phyloP scores from a whole-genome alignment of 371 early-diverging fungal genomes.

The Coemansia sp. region DNA sequence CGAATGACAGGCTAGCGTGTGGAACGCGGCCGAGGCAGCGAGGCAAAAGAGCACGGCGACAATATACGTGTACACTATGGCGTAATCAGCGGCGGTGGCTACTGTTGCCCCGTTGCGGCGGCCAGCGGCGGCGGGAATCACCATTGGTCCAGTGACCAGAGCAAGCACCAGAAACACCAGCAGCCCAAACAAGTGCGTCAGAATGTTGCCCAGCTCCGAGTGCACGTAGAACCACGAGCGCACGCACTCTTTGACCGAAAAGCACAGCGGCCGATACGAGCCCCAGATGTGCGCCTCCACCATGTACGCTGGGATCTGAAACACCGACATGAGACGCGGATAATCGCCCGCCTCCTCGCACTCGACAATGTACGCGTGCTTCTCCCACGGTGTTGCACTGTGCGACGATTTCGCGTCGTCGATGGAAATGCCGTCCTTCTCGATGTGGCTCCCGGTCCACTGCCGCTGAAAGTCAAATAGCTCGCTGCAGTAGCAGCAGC shows the following conservation, averaged over 20 bases:
- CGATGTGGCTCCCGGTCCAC: background rate
- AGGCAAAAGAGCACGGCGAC: slow-evolving; percentile 74
- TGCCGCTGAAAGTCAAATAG: background rate
- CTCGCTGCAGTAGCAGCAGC: slow-evolving; percentile 1
- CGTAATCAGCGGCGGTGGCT: slow-evolving; percentile 28
- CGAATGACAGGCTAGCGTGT: slow-evolving; percentile 85
- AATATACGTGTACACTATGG: slow-evolving; percentile 69
- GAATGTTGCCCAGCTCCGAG: slow-evolving; percentile 89
- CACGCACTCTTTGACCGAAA: slow-evolving; percentile 71
- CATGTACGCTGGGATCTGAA: slow-evolving; percentile 71
- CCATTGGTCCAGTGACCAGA: slow-evolving; percentile 33
- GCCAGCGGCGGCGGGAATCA: slow-evolving; percentile 20
- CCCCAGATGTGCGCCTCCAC: slow-evolving; percentile 69
- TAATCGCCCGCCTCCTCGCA: too few relatives aligned
- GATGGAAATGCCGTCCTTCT: background rate
- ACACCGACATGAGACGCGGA: slow-evolving; percentile 45
- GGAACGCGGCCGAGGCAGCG: slow-evolving; percentile 76
- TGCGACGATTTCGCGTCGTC: too few relatives aligned
- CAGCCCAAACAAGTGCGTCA: slow-evolving; percentile 77
- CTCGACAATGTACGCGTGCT: too few relatives aligned
- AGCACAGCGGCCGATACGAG: slow-evolving; percentile 79
- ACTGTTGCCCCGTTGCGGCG: background rate
- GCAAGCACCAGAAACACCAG: slow-evolving; percentile 63
- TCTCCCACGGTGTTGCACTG: too few relatives aligned
- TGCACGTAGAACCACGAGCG: slow-evolving; percentile 80